These are phyloP conservation scores for Incumbomyces delicatus DNA, from an alignment of 2,329 filamentous ascomycete genomes.

Conservation along the genomic window DNA sequence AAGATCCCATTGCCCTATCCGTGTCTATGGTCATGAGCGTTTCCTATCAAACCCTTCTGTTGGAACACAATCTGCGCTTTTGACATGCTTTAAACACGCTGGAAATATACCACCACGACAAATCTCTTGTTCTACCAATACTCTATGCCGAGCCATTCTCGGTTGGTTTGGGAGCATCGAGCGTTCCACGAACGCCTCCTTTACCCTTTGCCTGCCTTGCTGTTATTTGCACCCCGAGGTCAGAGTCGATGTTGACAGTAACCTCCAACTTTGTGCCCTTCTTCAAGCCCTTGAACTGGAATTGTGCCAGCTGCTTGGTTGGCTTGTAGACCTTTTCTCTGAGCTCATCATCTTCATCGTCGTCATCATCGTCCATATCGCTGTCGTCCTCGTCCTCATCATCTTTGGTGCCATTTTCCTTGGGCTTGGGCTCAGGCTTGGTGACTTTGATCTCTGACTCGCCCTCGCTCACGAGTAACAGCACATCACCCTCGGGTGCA, in stretches of 20 bases:
- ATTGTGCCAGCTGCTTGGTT: conserved; percentile 72
- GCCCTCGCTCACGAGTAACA: conserved; percentile 82
- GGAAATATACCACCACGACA: no score
- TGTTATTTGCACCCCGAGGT: conserved; percentile 70
- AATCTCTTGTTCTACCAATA: no score
- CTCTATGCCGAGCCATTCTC: conserved; percentile 23
- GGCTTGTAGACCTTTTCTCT: conserved; percentile 90
- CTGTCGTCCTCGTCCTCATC: conserved; percentile 51
- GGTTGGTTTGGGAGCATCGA: conserved; percentile 33
- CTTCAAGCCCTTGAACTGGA: conserved; percentile 72
- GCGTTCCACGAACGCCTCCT: conserved; percentile 62
- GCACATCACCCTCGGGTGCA: conserved; percentile 72
- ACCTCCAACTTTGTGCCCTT: conserved; percentile 87
- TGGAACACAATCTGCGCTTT: no score
- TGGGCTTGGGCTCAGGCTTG: conserved; percentile 66
- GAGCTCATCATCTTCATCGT: conserved; percentile 69
- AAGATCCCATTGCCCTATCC: no score
- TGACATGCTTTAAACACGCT: no score
- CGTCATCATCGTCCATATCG: conserved; percentile 53
- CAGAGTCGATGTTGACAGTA: conserved; percentile 74
- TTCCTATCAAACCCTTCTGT: no score
- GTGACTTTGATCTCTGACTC: conserved; percentile 86
- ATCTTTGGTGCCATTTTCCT: conserved; percentile 46
- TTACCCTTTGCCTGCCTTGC: conserved; percentile 79
- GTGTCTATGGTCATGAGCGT: no score